Base-by-base conservation (phyloP, 176 grass and related monocot species). In the Eragrostis curvula region DNA sequence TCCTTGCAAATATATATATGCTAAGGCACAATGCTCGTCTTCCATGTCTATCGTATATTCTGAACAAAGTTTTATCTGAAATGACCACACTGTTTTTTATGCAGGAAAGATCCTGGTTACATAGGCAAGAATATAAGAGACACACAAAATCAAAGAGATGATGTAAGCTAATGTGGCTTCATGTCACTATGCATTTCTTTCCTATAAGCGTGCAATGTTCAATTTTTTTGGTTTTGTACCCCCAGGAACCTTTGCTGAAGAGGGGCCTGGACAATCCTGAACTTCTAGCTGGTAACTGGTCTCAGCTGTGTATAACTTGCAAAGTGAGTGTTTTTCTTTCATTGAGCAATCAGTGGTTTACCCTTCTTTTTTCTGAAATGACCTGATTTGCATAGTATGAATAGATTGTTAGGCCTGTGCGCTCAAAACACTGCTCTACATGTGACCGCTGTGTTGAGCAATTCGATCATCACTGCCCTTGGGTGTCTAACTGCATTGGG, bases 401-500 rank as follows among this genome's bases (percentile, higher is more conserved):
- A 89, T 87, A 98, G 96, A 98, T 98, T 89, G 92, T 98, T 40
- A 95, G 88, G 72, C 92, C 96, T 71, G 62, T 95, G 65, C 91
- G 92, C 81, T 94, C 96, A 85, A 98, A 98, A 82, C 96, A 98
- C 71, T 98, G 96, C 79, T 93, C 96, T 79, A 98, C 92, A 69
- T 98, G 96, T 29, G 90, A 98, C 81, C 84, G 96, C 18, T 98
- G 96, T 73, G 96, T 98, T 27, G 88, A 98, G 67, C 96, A 98
- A 84, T 93, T 98, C 68, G 92, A 98, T 78, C 96, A 98, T 93
- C 96, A 98, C 56, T 98, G 96, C 75, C 96, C 96, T 63, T 98
- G 96, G 96, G 90, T 98, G 46, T 98, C 96, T 64, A 98, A 98
- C 93, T 98, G 96, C 85, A 95, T 98, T 56, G 96, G 92, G 75